Percentiles rank a stretch among this genome's conserved stretches.
Conservation (phyloP, 164 flowering plant genomes). For the Euptelea pleiosperma region DNA sequence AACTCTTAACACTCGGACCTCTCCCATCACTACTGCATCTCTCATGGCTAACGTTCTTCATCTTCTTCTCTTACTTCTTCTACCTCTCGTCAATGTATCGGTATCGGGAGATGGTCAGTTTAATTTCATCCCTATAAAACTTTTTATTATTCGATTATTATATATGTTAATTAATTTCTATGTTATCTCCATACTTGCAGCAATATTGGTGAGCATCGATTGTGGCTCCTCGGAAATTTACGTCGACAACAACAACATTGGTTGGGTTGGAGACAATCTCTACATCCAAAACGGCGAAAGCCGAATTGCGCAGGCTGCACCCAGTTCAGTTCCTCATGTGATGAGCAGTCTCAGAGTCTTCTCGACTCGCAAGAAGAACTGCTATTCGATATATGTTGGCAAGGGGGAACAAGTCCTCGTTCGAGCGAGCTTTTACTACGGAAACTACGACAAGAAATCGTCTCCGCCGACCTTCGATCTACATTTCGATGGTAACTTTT, state of each 20-base stretch:
- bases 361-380: conserved; percentile 31
- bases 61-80: conserved; percentile 5
- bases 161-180: too few relatives aligned
- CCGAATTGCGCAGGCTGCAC: conserved; percentile 5
- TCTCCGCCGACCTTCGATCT: conserved; percentile 39
- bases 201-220: conserved; percentile 33
- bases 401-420: conserved; percentile 18
- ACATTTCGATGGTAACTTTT: conserved; percentile 31
- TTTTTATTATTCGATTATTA: too few relatives aligned
- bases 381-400: conserved; percentile 21
- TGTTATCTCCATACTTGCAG: too few relatives aligned
- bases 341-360: conserved; percentile 35
- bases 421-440: conserved; percentile 38
- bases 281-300: conserved; percentile 22
- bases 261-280: conserved; percentile 27
- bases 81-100: neutral
- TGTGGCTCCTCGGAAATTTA: conserved; percentile 26
- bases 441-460: conserved; percentile 32
- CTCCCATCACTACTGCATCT: neutral
- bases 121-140: too few relatives aligned
- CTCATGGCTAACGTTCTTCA: conserved; percentile 3
- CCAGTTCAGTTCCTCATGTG: conserved; percentile 4
- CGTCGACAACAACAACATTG: conserved; percentile 16
- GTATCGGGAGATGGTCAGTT: too few relatives aligned
- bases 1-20: too few relatives aligned